phyloP scores from a whole-genome alignment of 129 eudicot genomes.

The Solidago caesia region DNA sequence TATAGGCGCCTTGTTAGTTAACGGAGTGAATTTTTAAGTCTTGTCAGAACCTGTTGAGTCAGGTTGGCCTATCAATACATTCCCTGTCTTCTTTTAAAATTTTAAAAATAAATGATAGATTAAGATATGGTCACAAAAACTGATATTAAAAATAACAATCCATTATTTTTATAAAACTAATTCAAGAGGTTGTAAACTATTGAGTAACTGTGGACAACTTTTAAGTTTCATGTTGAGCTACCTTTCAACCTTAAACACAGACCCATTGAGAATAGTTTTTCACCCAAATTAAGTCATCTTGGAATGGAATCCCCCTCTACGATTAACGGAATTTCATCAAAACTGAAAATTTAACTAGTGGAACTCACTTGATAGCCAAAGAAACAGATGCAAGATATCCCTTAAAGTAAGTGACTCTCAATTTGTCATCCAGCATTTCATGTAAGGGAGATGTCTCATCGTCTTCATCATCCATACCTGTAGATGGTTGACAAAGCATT shows the following conservation, averaged over 20 bases:
- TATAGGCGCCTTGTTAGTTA: not conserved
- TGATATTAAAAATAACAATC: not conserved
- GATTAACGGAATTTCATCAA: not conserved
- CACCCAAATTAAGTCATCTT: not conserved
- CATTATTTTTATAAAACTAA: not conserved
- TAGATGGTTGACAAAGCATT: not conserved
- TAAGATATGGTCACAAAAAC: not conserved
- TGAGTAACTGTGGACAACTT: not conserved
- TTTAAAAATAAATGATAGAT: not conserved
- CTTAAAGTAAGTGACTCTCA: slow-evolving; percentile 65
- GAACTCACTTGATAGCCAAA: slow-evolving; percentile 60
- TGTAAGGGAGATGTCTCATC: slow-evolving; percentile 42
- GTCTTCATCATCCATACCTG: slow-evolving; percentile 87
- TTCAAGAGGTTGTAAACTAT: not conserved
- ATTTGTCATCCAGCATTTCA: slow-evolving; percentile 73
- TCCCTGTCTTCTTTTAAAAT: not conserved
- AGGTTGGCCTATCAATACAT: not conserved
- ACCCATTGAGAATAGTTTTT: not conserved
- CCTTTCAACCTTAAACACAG: not conserved
- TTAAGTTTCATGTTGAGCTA: not conserved
- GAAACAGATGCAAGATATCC: slow-evolving; percentile 62
- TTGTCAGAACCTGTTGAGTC: not conserved
- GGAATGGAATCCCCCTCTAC: not conserved
- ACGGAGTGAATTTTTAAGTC: not conserved
- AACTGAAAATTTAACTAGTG: not conserved